phyloP scores from a whole-genome alignment of 768 basidiomycete genomes.

The Naematelia encephala region DNA sequence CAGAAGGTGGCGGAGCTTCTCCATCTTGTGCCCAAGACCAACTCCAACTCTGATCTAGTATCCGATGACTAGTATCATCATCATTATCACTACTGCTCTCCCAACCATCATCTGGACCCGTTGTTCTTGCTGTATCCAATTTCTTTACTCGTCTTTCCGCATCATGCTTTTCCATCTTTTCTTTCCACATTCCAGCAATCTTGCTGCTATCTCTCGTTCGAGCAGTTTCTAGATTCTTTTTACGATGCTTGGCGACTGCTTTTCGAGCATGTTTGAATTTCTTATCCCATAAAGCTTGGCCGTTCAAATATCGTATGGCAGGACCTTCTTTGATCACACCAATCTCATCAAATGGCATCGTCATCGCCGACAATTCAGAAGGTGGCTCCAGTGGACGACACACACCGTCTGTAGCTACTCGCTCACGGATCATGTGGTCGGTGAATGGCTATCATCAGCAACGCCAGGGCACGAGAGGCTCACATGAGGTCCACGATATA shows the following conservation, averaged over 20 bases:
- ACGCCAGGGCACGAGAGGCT: background rate
- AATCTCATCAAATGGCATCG: constrained; percentile 63
- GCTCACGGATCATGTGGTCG: constrained; percentile 81
- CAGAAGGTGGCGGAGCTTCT: constrained; percentile 85
- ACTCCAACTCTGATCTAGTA: constrained; percentile 60
- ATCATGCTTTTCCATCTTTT: constrained; percentile 69
- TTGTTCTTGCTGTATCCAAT: background rate
- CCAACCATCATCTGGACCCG: constrained; percentile 13
- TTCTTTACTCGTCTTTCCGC: constrained; percentile 50
- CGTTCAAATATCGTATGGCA: constrained; percentile 68
- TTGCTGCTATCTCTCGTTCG: constrained; percentile 43
- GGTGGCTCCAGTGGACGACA: constrained; percentile 76
- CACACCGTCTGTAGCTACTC: constrained; percentile 76
- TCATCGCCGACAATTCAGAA: constrained; percentile 63
- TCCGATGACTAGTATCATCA: background rate
- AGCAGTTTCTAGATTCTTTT: constrained; percentile 35
- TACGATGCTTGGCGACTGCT: constrained; percentile 32
- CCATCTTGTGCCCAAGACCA: constrained; percentile 84
- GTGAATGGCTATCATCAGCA: constrained; percentile 39
- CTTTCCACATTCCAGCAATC: constrained; percentile 61
- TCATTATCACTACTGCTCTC: constrained; percentile 3
- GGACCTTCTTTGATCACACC: constrained; percentile 72
- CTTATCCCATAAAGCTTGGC: constrained; percentile 49
- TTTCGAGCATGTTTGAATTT: constrained; percentile 34
- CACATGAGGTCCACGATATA: constrained; percentile 33